phyloP scores from a whole-genome alignment of 495 filamentous ascomycete species.

The Talaromyces stipitatus region DNA sequence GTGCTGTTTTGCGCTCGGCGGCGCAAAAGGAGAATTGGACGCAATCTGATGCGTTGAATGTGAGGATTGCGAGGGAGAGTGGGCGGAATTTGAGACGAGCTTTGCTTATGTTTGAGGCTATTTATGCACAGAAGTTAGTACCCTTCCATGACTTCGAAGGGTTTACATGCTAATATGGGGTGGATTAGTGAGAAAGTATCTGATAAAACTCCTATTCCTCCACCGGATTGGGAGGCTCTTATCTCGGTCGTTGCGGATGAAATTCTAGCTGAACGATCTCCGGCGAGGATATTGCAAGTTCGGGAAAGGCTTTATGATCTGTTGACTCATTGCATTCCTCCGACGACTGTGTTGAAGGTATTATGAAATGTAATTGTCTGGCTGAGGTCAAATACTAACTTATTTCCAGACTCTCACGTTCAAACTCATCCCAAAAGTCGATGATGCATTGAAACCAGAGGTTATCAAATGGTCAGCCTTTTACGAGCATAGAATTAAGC shows the following conservation, averaged over 20 bases:
- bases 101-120: constrained; percentile 90
- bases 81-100: constrained; percentile 85
- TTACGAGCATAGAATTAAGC: constrained; percentile 87
- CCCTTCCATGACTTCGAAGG: neutral
- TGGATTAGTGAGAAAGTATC: constrained; percentile 73
- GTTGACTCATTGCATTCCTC: constrained; percentile 90
- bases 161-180: constrained; percentile 12
- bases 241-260: constrained; percentile 82
- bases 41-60: constrained; percentile 60
- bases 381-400: neutral
- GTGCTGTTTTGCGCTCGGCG: constrained; percentile 62
- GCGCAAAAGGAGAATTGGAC: constrained; percentile 72
- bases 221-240: constrained; percentile 91
- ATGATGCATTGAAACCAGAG: constrained; percentile 81
- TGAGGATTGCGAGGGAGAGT: constrained; percentile 83
- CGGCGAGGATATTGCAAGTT: constrained; percentile 75
- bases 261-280: constrained; percentile 85
- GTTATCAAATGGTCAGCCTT: constrained; percentile 95
- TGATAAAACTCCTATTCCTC: constrained; percentile 80
- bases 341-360: constrained; percentile 86
- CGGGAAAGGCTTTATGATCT: constrained; percentile 92
- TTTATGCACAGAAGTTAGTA: constrained; percentile 92
- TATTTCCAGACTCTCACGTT: constrained; percentile 65
- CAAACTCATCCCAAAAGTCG: constrained; percentile 78
- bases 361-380: too few relatives aligned